Evolutionary conservation across 2,329 filamentous ascomycete species (phyloP), one percentile per base, ranked within the genome.

Genomic region (Emmonsiellopsis sp.): DNA sequence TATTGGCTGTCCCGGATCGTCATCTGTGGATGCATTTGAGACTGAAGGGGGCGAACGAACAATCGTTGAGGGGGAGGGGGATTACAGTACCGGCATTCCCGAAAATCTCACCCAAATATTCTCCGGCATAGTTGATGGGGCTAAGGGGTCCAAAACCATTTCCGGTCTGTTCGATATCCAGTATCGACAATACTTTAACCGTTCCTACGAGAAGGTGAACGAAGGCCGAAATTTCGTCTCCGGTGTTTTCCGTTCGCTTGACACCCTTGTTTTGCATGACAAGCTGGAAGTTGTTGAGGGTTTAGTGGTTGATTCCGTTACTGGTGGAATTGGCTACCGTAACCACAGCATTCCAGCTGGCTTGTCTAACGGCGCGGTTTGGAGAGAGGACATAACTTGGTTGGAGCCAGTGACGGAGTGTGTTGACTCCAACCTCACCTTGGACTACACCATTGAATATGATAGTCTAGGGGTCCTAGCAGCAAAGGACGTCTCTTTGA

Each of bases 371-470:
- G 72, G 71, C 0, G 68, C 62, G 11, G 63, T 58, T 0, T 75
- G 73, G 72, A 57, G 61, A 1, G 73, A 76, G 52, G 69, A 76
- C 52, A 40, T 76, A 3, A 64, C 75, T 0, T 76, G 73, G 54
- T 58, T 75, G 6, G 67, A 73, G 52, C 71, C 73, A 1, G 65
- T 70, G 5, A 67, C 69, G 0, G 61, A 60, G 2, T 77, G 74
- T 54, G 72, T 74, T 6, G 61, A 72, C 53, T 70, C 65, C 1
- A 75, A 75, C 54, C 55, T 73, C 2, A 72, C 70, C 0, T 42
- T 75, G 2, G 69, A 73, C 16, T 73, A 67, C 48, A 56, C 57
- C 5, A 63, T 69, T 8, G 55, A 15, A 15, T 16, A 44, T 15
- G 20, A 56, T 5, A 41, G 48, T 2, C 59, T n/a, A 7, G 37